Evolutionary conservation across 202 grass and related monocot species (phyloP).

Genomic region (Panicum hallii): DNA sequence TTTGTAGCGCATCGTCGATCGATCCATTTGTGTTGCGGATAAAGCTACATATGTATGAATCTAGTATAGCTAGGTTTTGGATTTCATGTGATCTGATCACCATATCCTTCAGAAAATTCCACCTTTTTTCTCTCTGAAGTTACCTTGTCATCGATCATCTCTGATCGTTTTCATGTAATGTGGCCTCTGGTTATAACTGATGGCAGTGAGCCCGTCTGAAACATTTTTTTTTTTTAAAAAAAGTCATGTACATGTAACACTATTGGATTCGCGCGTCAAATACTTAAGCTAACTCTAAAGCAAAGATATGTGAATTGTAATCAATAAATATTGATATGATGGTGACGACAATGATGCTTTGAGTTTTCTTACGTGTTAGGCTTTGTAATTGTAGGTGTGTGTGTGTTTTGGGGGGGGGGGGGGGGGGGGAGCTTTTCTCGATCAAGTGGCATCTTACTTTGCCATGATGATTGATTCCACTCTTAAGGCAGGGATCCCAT

Average conservation of each 20-base stretch:
- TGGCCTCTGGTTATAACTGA: background rate
- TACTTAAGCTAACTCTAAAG: background rate
- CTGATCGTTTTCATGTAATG: background rate
- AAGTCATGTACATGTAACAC: background rate
- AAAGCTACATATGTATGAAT: conserved; percentile 4
- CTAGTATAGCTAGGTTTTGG: background rate
- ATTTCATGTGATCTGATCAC: background rate
- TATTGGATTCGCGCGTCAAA: background rate
- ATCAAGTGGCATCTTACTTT: conserved; percentile 36
- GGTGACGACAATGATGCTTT: background rate
- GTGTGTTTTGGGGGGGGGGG: background rate
- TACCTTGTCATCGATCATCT: too few species aligned
- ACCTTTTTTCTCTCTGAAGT: background rate
- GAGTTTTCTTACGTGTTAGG: background rate
- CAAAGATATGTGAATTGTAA: background rate
- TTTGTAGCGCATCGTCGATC: background rate
- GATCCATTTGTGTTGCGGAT: background rate
- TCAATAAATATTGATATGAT: background rate
- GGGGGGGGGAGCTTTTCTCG: background rate
- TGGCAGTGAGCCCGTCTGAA: background rate
- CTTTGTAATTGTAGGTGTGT: background rate
- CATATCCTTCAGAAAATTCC: background rate
- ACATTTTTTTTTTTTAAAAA: background rate
- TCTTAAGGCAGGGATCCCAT: conserved; percentile 6
- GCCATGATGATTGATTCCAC: conserved; percentile 38